Percentiles rank a stretch among this genome's conserved stretches.
Evolutionary conservation across 768 basidiomycete species (phyloP).

Genomic region (Chalciporus piperatus): DNA sequence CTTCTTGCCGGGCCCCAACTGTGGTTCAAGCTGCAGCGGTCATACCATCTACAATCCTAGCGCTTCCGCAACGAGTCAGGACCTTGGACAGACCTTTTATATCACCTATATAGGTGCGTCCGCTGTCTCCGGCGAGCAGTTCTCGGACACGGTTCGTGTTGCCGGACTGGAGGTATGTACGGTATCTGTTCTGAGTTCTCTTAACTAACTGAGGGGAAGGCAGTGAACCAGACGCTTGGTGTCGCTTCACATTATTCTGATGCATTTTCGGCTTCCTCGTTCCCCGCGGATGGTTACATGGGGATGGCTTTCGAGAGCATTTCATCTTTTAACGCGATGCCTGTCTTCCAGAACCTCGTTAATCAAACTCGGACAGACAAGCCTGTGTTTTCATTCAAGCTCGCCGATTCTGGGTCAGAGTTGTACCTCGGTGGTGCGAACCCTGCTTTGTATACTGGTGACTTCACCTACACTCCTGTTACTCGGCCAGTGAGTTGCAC

Average conservation of each 20-base stretch:
- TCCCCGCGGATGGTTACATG: slow-evolving; percentile 22
- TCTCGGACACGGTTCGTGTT: slow-evolving; percentile 5
- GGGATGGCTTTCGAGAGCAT: slow-evolving; percentile 42
- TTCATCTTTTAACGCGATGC: slow-evolving; percentile 31
- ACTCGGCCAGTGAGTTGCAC: slow-evolving; percentile 12
- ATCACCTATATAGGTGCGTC: neutral
- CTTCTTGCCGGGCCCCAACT: slow-evolving; percentile 21
- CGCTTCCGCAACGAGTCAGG: slow-evolving; percentile 5
- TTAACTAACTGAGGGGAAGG: slow-evolving; percentile 4
- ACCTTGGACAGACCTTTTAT: neutral
- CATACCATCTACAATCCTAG: slow-evolving; percentile 32
- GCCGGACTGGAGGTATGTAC: slow-evolving; percentile 7
- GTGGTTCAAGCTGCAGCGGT: slow-evolving; percentile 22
- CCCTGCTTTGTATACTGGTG: slow-evolving; percentile 32
- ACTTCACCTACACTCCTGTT: slow-evolving; percentile 31
- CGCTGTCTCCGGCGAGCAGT: slow-evolving; percentile 1
- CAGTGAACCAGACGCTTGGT: slow-evolving; percentile 7
- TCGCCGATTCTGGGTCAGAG: slow-evolving; percentile 36
- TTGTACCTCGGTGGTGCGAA: slow-evolving; percentile 42
- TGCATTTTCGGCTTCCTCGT: neutral
- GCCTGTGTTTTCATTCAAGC: slow-evolving; percentile 47
- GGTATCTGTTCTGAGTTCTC: neutral
- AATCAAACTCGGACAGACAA: slow-evolving; percentile 32
- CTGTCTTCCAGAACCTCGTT: slow-evolving; percentile 42
- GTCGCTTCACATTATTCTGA: slow-evolving; percentile 1